Conservation (phyloP, 805 yeast genomes). For the Metahyphopichia silvanorum region DNA sequence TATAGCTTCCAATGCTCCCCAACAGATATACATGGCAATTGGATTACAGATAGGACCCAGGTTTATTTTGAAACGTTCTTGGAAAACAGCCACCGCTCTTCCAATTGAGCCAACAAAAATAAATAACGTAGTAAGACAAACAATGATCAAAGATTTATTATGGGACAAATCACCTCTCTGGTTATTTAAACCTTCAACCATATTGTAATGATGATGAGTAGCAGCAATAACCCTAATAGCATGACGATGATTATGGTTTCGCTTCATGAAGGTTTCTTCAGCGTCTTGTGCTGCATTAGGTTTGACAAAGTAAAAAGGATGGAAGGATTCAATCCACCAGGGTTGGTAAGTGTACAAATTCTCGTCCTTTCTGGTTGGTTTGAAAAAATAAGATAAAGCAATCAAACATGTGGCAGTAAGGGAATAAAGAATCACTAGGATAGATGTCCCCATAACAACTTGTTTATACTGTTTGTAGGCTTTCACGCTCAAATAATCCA, state of each 20-base stretch:
- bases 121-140: constrained; percentile 46
- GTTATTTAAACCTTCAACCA: constrained; percentile 38
- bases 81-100: constrained; percentile 32
- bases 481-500: constrained; percentile 46
- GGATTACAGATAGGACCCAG: constrained; percentile 34
- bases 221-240: constrained; percentile 65
- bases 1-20: constrained; percentile 65
- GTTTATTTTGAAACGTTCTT: constrained; percentile 12
- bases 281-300: constrained; percentile 50
- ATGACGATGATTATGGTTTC: constrained; percentile 47
- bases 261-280: constrained; percentile 41
- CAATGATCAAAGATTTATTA: constrained; percentile 48
- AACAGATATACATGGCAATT: constrained; percentile 61
- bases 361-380: constrained; percentile 52
- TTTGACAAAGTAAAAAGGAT: constrained; percentile 57
- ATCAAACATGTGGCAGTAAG: constrained; percentile 50
- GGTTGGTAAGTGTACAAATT: constrained; percentile 63
- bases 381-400: constrained; percentile 47
- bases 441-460: constrained; percentile 26
- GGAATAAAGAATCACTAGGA: constrained; percentile 43
- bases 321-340: constrained; percentile 72
- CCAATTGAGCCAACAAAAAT: constrained; percentile 51
- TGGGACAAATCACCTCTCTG: constrained; percentile 46
- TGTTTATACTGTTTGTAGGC: constrained; percentile 18
- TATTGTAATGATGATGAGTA: constrained; percentile 38